phyloP scores from a whole-genome alignment of 306 rosid genomes.

The Alnus glutinosa region DNA sequence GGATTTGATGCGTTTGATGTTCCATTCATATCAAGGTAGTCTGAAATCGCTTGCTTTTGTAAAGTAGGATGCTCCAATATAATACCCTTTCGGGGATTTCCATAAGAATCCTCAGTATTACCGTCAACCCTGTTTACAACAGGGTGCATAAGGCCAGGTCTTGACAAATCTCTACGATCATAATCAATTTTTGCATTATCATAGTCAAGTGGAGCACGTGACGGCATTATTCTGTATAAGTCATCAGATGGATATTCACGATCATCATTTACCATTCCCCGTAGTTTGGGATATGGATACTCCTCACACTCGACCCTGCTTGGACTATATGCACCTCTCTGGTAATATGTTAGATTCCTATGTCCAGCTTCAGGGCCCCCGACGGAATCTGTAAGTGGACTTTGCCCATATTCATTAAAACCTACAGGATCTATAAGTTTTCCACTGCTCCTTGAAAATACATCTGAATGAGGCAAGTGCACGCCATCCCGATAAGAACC shows the following conservation, averaged over 20 bases:
- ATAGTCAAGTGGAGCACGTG: slow-evolving; percentile 50
- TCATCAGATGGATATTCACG: slow-evolving; percentile 53
- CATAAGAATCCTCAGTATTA: slow-evolving; percentile 42
- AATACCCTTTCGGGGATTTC: slow-evolving; percentile 41
- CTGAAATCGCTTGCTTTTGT: slow-evolving; percentile 41
- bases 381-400: slow-evolving; percentile 41
- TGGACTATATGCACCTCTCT: slow-evolving; percentile 51
- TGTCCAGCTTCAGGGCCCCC: slow-evolving; percentile 50
- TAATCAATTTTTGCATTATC: slow-evolving; percentile 45
- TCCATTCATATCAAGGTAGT: slow-evolving; percentile 54
- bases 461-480: slow-evolving; percentile 46
- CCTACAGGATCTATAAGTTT: slow-evolving; percentile 45
- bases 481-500: slow-evolving; percentile 45
- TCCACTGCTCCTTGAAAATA: slow-evolving; percentile 43
- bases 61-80: slow-evolving; percentile 40
- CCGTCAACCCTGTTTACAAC: slow-evolving; percentile 48
- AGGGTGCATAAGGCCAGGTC: slow-evolving; percentile 39
- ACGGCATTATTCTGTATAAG: slow-evolving; percentile 50
- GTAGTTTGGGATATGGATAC: slow-evolving; percentile 46
- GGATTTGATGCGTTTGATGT: slow-evolving; percentile 47
- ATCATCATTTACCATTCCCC: slow-evolving; percentile 46
- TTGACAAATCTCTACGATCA: slow-evolving; percentile 52
- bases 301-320: slow-evolving; percentile 41
- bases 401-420: slow-evolving; percentile 53
- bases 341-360: slow-evolving; percentile 44